phyloP scores from a whole-genome alignment of 2,329 filamentous ascomycete species.

The Diaporthe sp. region DNA sequence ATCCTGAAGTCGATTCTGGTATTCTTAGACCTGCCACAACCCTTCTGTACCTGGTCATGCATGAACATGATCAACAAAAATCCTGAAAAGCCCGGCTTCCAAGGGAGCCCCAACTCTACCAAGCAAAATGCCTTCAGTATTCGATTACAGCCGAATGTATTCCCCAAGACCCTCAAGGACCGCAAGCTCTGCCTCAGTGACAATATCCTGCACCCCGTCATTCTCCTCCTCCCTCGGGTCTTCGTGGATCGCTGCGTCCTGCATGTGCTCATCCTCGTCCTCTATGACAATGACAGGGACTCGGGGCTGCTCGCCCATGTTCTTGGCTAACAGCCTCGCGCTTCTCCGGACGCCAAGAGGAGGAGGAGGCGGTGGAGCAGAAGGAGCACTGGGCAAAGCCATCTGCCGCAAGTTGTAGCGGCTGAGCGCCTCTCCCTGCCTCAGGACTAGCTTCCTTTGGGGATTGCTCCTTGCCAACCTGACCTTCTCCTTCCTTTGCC shows the following conservation, averaged over 20 bases:
- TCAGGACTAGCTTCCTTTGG: too few species aligned
- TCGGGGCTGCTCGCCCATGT: neutral
- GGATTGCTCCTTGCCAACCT: neutral
- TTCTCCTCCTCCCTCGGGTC: neutral
- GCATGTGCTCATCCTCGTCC: neutral
- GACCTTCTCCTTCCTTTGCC: neutral
- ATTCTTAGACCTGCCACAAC: neutral
- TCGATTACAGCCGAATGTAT: conserved; percentile 26
- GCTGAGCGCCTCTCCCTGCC: too few species aligned
- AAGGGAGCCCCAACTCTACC: neutral
- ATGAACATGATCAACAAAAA: neutral
- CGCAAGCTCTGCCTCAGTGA: neutral
- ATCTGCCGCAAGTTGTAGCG: neutral
- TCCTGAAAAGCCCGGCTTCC: neutral
- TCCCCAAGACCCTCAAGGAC: conserved; percentile 7
- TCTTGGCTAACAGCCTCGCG: neutral
- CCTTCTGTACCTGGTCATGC: neutral
- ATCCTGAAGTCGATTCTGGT: neutral
- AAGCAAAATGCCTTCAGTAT: neutral
- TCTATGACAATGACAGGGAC: conserved; percentile 17
- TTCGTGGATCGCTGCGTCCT: neutral
- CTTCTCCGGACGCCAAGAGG: neutral
- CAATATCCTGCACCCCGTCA: neutral
- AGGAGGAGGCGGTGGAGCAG: neutral
- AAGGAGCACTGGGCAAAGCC: neutral